These are phyloP conservation scores for Aspergillus kassunensis DNA, from an alignment of 495 filamentous ascomycete genomes.

Conservation along the genomic window DNA sequence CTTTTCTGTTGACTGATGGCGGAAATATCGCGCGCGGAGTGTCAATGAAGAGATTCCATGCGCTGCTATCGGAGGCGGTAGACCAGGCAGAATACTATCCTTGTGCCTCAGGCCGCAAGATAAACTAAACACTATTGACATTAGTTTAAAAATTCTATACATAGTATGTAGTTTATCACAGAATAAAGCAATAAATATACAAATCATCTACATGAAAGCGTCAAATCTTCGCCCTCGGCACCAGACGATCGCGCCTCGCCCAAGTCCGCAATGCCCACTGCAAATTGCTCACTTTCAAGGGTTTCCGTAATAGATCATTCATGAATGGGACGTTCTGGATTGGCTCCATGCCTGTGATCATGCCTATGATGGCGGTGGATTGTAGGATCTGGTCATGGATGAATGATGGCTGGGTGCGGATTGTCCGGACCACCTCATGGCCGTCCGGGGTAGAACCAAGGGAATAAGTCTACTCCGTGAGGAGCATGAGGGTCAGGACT, in stretches of 20 bases:
- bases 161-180: no score
- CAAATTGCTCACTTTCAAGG: neutral
- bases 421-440: neutral
- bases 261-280: neutral
- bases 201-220: neutral
- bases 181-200: no score
- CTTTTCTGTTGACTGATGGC: neutral
- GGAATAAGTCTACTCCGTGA: neutral
- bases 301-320: neutral
- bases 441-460: neutral
- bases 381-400: neutral
- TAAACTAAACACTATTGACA: no score
- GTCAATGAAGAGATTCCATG: slow-evolving; percentile 6
- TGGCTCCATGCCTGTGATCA: neutral
- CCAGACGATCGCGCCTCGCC: neutral
- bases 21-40: neutral
- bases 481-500: neutral
- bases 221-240: neutral
- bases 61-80: slow-evolving; percentile 11
- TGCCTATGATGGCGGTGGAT: neutral
- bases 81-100: slow-evolving; percentile 2
- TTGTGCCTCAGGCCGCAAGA: neutral
- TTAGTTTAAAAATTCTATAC: no score
- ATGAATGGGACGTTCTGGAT: neutral
- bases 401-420: neutral